Evolutionary conservation across 2,329 filamentous ascomycete genomes (phyloP).

Genomic region (Xylariomycetidae sp.): DNA sequence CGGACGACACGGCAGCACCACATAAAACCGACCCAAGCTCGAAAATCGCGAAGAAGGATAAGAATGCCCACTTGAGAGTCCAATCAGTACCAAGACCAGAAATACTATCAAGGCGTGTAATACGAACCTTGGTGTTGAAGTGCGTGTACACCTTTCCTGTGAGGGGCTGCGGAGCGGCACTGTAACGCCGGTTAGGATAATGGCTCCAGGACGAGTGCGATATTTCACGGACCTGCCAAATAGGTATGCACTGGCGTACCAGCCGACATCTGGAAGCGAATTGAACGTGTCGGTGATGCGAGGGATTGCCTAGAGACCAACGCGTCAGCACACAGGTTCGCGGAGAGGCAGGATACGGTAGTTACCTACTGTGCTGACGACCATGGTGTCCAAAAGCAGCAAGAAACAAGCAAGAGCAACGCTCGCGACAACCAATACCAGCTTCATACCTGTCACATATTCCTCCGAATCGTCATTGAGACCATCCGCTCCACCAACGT

Average conservation of each 20-base stretch:
- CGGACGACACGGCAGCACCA: slow-evolving; percentile 8
- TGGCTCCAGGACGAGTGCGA: too few relatives aligned
- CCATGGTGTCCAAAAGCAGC: neutral
- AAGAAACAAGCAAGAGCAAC: neutral
- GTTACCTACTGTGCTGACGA: neutral
- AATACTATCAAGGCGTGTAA: neutral
- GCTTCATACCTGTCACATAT: neutral
- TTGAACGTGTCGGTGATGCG: neutral
- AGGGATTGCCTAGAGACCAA: neutral
- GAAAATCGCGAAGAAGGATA: slow-evolving; percentile 7
- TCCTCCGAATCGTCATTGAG: too few relatives aligned
- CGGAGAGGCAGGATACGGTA: neutral
- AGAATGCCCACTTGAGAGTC: slow-evolving; percentile 2
- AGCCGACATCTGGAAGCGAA: slow-evolving; percentile 1
- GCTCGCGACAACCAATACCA: neutral
- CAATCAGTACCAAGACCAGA: neutral
- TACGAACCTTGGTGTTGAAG: slow-evolving; percentile 3
- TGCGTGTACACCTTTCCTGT: slow-evolving; percentile 7
- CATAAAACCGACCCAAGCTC: slow-evolving; percentile 9
- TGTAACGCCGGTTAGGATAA: too few relatives aligned
- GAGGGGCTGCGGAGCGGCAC: slow-evolving; percentile 6
- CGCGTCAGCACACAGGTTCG: neutral
- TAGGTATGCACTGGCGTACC: slow-evolving; percentile 7
- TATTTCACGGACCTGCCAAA: slow-evolving; percentile 1
- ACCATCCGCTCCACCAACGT: too few relatives aligned